A percentile compares a stretch with the other conserved stretches of the same genome.
Evolutionary conservation across 495 filamentous ascomycete species (phyloP).

Genomic region (Schizothecium vesticola): DNA sequence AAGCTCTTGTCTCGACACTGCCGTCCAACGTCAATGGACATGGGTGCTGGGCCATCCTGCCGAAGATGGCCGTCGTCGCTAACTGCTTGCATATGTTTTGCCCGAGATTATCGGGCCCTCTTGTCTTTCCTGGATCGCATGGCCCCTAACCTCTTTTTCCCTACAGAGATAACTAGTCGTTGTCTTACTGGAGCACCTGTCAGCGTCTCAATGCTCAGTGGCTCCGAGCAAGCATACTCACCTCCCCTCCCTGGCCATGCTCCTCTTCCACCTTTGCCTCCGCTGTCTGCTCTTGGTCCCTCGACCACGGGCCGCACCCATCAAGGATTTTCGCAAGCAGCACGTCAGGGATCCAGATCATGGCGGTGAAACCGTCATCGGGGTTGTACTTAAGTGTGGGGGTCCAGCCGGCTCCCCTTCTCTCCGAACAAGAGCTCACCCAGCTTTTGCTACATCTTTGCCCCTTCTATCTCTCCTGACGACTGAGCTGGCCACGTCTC

Average conservation of each 20-base stretch:
- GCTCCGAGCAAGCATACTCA: slow-evolving; percentile 17
- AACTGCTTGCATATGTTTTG: slow-evolving; percentile 26
- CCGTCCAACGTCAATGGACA: slow-evolving; percentile 26
- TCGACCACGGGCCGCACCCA: slow-evolving; percentile 16
- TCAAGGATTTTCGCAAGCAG: slow-evolving; percentile 29
- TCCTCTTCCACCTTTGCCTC: slow-evolving; percentile 14
- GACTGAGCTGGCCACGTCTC: slow-evolving; percentile 7
- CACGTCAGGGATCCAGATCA: slow-evolving; percentile 26
- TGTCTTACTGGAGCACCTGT: slow-evolving; percentile 30
- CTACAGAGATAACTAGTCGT: slow-evolving; percentile 31
- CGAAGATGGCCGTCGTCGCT: slow-evolving; percentile 24
- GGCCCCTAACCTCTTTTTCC: slow-evolving; percentile 16
- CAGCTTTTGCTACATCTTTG: slow-evolving; percentile 16
- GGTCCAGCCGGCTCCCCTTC: slow-evolving; percentile 17
- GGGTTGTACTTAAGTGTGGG: slow-evolving; percentile 28
- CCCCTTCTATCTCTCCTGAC: not conserved
- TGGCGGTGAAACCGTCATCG: slow-evolving; percentile 24
- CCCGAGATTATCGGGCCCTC: slow-evolving; percentile 30
- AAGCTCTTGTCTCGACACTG: slow-evolving; percentile 22
- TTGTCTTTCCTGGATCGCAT: slow-evolving; percentile 17
- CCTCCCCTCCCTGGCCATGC: slow-evolving; percentile 21
- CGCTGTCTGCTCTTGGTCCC: slow-evolving; percentile 7
- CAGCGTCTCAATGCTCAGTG: slow-evolving; percentile 16
- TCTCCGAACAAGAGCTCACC: slow-evolving; percentile 12
- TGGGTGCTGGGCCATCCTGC: slow-evolving; percentile 26